Conservation (phyloP, 306 rosid species). For the Boehmeria nivea region DNA sequence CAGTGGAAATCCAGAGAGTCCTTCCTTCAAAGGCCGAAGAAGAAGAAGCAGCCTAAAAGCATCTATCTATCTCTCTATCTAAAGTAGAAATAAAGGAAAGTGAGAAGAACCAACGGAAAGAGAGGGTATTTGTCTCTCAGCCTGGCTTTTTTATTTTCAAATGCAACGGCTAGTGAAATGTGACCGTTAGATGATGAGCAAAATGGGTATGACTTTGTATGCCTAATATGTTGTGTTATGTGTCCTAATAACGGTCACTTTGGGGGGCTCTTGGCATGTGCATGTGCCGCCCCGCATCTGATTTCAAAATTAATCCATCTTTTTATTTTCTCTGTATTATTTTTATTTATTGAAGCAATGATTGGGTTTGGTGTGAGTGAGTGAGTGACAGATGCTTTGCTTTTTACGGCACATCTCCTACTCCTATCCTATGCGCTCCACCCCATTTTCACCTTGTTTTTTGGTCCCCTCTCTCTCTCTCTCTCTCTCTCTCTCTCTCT, state of each 20-base stretch:
- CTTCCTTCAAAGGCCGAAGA: too few relatives aligned
- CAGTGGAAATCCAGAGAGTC: too few relatives aligned
- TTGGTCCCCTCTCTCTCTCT: neutral
- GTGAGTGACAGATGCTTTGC: neutral
- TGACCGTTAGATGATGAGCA: slow-evolving; percentile 68
- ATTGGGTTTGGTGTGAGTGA: too few relatives aligned
- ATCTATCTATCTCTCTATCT: too few relatives aligned
- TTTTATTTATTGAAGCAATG: slow-evolving; percentile 6
- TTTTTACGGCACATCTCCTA: slow-evolving; percentile 12
- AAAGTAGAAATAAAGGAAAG: slow-evolving; percentile 12
- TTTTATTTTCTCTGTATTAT: neutral
- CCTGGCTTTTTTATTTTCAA: slow-evolving; percentile 40
- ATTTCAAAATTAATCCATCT: slow-evolving; percentile 29
- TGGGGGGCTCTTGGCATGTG: slow-evolving; percentile 5
- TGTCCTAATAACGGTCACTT: slow-evolving; percentile 66
- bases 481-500: too few relatives aligned
- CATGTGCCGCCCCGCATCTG: slow-evolving; percentile 35
- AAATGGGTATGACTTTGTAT: neutral
- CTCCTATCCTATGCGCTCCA: slow-evolving; percentile 39
- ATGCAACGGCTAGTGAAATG: slow-evolving; percentile 82
- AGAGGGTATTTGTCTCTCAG: slow-evolving; percentile 36
- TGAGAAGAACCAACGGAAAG: slow-evolving; percentile 8
- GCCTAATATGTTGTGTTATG: slow-evolving; percentile 22
- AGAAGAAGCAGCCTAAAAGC: slow-evolving; percentile 4
- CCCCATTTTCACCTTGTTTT: slow-evolving; percentile 31